Base-by-base conservation (phyloP, 306 rosid species). In the Astragalus membranaceus region DNA sequence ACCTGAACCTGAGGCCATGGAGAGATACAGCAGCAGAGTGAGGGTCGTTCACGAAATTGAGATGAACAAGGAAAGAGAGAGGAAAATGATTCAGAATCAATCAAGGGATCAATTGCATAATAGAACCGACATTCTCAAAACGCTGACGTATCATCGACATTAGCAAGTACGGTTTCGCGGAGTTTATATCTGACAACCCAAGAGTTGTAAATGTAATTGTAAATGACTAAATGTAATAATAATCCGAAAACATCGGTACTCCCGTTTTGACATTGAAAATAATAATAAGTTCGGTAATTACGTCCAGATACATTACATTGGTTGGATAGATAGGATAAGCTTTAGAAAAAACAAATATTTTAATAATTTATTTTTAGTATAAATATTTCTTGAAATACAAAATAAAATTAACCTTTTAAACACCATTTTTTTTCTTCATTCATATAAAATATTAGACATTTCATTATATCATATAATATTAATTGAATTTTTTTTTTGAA, bases 1-100 rank as follows among this genome's bases (percentile, higher is more conserved):
- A 89, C 98, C 98, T 74, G 98, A 89, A 83, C 96, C 89, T 72
- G 98, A 85, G 64, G 95, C 89, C 98, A 89, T 92, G 72, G 56
- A 39, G n/a, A 61, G 50, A 61, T 8, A 62, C 5, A n/a, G 50
- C 41, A 51, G 62, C 52, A 59, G 67, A 55, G 77, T 39, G 70
- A 68, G 70, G 42, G 33, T 51, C 13, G 54, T 76, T 76, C 52
- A 42, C 68, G 44, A 75, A 76, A 70, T 53, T 5, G 60, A 8
- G 71, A 72, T 4, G 49, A 39, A 65, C 2, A 32, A 35, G 3
- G 5, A 60, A 13, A 46, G 36, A 11, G 9, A 10, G 35, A 23
- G 12, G 41, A 16, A 72, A 56, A 54, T 2, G 54, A 26, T 43
- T 69, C 36, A 61, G 65, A 64, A 80, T 39, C 16, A 26, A 26